Percentiles rank a stretch among this genome's conserved stretches.
Evolutionary conservation across 1,284 basidiomycete species (phyloP).

Genomic region (Ganoderma lingzhi): DNA sequence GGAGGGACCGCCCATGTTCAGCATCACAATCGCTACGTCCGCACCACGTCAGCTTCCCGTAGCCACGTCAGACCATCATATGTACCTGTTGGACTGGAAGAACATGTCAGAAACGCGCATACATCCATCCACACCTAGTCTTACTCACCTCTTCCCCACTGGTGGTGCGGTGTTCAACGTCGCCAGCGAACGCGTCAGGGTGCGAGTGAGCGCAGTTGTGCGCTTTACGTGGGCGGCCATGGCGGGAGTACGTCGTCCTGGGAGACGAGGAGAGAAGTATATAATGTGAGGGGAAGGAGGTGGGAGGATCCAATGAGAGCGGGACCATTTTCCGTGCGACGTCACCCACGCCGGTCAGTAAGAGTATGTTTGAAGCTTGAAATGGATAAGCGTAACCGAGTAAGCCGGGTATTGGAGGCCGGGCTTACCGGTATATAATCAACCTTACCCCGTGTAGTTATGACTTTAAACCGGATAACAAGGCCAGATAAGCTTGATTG

Average conservation of each 20-base stretch:
- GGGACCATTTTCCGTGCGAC: conserved; percentile 31
- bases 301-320: conserved; percentile 32
- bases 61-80: conserved; percentile 8
- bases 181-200: conserved; percentile 45
- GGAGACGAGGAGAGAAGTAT: conserved; percentile 22
- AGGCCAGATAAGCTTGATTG: neutral
- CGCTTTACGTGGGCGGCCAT: conserved; percentile 32
- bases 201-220: conserved; percentile 31
- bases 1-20: conserved; percentile 98
- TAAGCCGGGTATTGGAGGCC: neutral
- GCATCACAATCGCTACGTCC: conserved; percentile 85
- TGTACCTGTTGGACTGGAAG: conserved; percentile 69
- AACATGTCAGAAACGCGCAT: conserved; percentile 25
- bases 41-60: conserved; percentile 15
- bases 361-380: neutral
- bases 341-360: conserved; percentile 15
- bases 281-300: conserved; percentile 20
- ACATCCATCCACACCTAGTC: neutral
- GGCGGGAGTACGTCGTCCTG: conserved; percentile 16
- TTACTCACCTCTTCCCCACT: conserved; percentile 47
- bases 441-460: neutral
- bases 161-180: conserved; percentile 45
- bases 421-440: neutral
- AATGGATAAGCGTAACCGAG: neutral
- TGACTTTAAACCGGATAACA: neutral